A percentile compares a stretch with the other conserved stretches of the same genome.
phyloP scores from a whole-genome alignment of 75 land plant species.

The Ceratopteris richardii region DNA sequence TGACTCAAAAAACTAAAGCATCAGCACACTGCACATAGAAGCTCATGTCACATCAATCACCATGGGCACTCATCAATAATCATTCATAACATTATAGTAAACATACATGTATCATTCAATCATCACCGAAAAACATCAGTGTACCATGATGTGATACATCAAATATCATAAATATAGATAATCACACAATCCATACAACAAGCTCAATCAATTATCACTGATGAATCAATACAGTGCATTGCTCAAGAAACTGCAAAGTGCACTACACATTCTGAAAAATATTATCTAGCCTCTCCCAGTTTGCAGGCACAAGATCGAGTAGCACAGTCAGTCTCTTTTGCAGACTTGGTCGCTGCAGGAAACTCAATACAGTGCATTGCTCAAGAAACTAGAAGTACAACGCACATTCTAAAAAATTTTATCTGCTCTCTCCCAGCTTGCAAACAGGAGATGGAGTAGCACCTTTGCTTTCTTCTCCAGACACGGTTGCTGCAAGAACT shows the following conservation, averaged over 20 bases:
- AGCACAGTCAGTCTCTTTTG: conserved; percentile 63
- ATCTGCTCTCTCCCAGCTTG: conserved; percentile 74
- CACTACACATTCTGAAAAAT: conserved; percentile 73
- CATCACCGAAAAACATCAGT: too few species aligned
- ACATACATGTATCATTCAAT: too few species aligned
- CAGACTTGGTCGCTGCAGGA: conserved; percentile 33
- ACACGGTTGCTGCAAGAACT: conserved; percentile 28
- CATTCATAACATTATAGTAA: too few species aligned
- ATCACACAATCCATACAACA: too few species aligned
- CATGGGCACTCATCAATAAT: too few species aligned
- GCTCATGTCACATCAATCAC: too few species aligned
- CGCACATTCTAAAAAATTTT: conserved; percentile 61
- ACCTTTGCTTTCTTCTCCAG: conserved; percentile 61
- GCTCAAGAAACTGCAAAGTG: conserved; percentile 78
- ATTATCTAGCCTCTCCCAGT: conserved; percentile 71
- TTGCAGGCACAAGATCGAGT: conserved; percentile 44
- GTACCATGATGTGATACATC: too few species aligned
- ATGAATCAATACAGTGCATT: conserved; percentile 65
- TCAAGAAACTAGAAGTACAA: conserved; percentile 78
- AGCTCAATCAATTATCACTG: too few species aligned
- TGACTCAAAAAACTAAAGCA: too few species aligned
- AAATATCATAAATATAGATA: too few species aligned
- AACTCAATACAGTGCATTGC: conserved; percentile 70
- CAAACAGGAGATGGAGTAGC: conserved; percentile 47
- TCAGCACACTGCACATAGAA: too few species aligned